Percentiles rank a stretch among this genome's conserved stretches.
These are phyloP conservation scores for Trichoderma atroviride DNA, from an alignment of 2,329 filamentous ascomycete species.

Conservation along the genomic window DNA sequence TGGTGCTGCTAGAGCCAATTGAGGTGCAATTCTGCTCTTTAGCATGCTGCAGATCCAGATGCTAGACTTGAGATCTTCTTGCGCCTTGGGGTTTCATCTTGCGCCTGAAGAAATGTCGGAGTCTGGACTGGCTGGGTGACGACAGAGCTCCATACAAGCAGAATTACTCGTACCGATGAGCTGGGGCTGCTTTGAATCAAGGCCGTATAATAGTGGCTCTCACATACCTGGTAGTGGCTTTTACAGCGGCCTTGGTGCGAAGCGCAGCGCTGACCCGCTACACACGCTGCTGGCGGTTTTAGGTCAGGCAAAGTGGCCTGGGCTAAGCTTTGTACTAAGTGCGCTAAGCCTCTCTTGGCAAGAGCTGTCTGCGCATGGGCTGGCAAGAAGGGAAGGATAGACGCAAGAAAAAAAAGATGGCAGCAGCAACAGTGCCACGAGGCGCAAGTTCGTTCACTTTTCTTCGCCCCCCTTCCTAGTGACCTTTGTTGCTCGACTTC, in stretches of 20 bases:
- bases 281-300: background rate
- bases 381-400: background rate
- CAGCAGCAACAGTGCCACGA: conserved; percentile 8
- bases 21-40: background rate
- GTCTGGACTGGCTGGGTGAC: background rate
- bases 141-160: background rate
- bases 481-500: background rate
- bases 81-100: background rate
- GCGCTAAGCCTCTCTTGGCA: conserved; percentile 18
- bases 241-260: background rate
- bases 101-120: background rate
- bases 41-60: background rate
- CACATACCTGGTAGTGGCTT: background rate
- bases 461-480: conserved; percentile 11
- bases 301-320: background rate
- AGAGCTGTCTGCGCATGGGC: background rate
- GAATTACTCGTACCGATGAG: background rate
- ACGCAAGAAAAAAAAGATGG: conserved; percentile 22
- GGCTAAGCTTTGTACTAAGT: conserved; percentile 20
- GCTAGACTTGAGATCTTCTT: background rate
- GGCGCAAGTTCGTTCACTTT: conserved; percentile 4
- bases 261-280: background rate
- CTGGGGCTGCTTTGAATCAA: background rate
- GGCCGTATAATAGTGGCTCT: background rate
- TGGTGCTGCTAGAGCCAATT: background rate